phyloP scores from a whole-genome alignment of 73 alveolate genomes.

The Blepharisma stoltei region DNA sequence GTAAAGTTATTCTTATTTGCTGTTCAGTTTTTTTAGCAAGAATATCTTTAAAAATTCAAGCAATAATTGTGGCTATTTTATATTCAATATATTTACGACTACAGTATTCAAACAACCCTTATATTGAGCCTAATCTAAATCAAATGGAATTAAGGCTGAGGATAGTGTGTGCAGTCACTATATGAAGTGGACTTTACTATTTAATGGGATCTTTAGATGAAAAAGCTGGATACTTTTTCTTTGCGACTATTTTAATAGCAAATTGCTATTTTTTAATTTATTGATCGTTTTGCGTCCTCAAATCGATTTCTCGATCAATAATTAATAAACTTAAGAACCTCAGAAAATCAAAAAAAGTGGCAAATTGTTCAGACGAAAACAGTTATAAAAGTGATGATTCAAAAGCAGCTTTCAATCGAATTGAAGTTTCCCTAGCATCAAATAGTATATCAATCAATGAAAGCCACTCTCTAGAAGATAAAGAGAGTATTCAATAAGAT shows the following conservation, averaged over 20 bases:
- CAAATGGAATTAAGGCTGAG: background rate
- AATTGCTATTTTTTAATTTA: background rate
- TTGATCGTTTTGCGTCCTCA: background rate
- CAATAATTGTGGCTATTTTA: background rate
- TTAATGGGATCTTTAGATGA: too few relatives aligned
- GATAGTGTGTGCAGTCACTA: constrained; percentile 38
- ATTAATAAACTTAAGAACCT: too few relatives aligned
- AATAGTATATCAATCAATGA: too few relatives aligned
- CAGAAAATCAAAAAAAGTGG: too few relatives aligned
- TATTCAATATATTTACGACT: background rate
- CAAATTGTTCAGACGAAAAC: too few relatives aligned
- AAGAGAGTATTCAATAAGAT: too few relatives aligned
- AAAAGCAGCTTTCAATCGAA: too few relatives aligned
- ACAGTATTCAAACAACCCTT: background rate
- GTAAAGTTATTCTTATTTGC: constrained; percentile 42
- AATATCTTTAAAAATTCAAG: background rate
- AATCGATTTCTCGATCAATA: too few relatives aligned
- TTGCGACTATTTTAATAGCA: background rate
- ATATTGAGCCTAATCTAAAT: background rate
- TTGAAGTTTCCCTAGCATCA: too few relatives aligned
- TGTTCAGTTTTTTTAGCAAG: constrained; percentile 38
- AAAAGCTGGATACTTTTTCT: too few relatives aligned
- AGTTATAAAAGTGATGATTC: too few relatives aligned
- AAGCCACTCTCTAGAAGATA: too few relatives aligned
- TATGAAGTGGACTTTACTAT: constrained; percentile 56